phyloP scores from a whole-genome alignment of 108 stramenopile species.

The Nitzschia sp. region DNA sequence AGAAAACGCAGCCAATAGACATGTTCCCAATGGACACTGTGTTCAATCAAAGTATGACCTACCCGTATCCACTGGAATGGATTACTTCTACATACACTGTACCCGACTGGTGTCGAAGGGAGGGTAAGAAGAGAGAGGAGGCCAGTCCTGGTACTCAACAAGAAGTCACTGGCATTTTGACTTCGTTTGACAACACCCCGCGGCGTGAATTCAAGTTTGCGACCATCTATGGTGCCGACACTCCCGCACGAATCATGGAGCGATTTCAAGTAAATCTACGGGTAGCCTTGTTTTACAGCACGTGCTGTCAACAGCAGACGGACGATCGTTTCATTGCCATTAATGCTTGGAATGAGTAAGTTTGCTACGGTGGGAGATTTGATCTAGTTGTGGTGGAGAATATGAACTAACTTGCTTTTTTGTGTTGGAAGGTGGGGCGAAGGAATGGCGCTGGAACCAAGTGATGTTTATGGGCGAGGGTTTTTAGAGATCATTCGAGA shows the following conservation, averaged over 20 bases:
- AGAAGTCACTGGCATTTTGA: conserved; percentile 56
- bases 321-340: conserved; percentile 55
- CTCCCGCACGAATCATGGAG: conserved; percentile 35
- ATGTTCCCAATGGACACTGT: conserved; percentile 1
- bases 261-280: conserved; percentile 39
- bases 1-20: conserved; percentile 1
- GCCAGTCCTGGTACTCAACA: neutral
- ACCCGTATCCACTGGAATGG: conserved; percentile 56
- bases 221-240: conserved; percentile 29
- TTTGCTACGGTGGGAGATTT: too few species aligned
- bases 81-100: conserved; percentile 22
- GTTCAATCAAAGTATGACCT: conserved; percentile 50
- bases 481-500: conserved; percentile 51
- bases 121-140: conserved; percentile 1
- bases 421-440: conserved; percentile 52
- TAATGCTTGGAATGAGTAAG: conserved; percentile 65
- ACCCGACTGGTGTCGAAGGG: conserved; percentile 51
- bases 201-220: conserved; percentile 52
- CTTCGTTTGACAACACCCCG: conserved; percentile 77
- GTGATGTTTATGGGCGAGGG: conserved; percentile 47
- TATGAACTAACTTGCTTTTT: neutral
- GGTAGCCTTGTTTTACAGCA: conserved; percentile 51
- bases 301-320: conserved; percentile 44
- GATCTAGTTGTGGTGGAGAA: neutral
- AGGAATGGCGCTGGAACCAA: conserved; percentile 74